Evolutionary conservation across 345 rosid genomes (phyloP).

Genomic region (Salix viminalis): DNA sequence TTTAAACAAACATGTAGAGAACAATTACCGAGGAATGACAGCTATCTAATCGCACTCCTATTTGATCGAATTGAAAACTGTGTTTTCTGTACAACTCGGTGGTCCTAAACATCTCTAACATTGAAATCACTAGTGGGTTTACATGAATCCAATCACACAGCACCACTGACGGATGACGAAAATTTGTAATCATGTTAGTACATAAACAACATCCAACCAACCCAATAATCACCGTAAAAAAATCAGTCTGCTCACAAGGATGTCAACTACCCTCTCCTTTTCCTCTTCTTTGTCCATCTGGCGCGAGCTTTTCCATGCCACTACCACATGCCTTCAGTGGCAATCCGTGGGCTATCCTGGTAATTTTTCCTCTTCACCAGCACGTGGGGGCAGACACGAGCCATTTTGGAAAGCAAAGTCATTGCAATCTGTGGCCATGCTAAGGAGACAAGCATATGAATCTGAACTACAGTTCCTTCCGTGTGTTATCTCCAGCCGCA

Average conservation of each 20-base stretch:
- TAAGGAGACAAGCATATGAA: neutral
- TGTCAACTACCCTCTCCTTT: slow-evolving; percentile 6
- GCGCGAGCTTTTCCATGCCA: neutral
- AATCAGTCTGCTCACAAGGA: slow-evolving; percentile 14
- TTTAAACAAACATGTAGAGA: neutral
- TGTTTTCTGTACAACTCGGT: slow-evolving; percentile 19
- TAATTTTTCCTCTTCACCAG: neutral
- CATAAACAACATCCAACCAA: slow-evolving; percentile 8
- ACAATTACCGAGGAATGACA: neutral
- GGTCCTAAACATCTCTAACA: neutral
- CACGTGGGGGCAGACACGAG: neutral
- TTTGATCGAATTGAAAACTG: slow-evolving; percentile 1
- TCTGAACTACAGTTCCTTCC: slow-evolving; percentile 36
- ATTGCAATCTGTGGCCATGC: neutral
- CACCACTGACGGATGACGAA: slow-evolving; percentile 7
- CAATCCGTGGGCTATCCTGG: slow-evolving; percentile 2
- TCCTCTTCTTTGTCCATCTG: neutral
- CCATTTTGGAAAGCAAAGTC: neutral
- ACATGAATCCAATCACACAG: slow-evolving; percentile 14
- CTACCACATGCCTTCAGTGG: neutral
- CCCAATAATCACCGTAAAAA: slow-evolving; percentile 7
- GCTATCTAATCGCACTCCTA: neutral
- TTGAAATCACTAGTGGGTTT: slow-evolving; percentile 18
- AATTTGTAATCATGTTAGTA: slow-evolving; percentile 10
- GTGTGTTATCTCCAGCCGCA: slow-evolving; percentile 35